Evolutionary conservation across 306 rosid species (phyloP), one percentile per base, ranked within the genome.

Genomic region (Sechiopsis laciniata): DNA sequence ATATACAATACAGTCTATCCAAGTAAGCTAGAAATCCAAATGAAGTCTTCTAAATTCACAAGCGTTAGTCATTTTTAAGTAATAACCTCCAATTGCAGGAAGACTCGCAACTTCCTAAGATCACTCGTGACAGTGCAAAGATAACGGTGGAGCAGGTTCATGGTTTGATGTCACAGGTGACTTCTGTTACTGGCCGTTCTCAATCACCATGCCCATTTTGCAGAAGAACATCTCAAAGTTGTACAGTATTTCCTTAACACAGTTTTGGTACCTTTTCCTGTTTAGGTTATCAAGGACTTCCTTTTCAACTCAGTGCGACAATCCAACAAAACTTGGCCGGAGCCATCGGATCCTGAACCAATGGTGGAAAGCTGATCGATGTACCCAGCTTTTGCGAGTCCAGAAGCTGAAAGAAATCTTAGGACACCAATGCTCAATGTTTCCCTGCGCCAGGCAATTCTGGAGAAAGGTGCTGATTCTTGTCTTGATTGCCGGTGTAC

Each of bases 121-220:
- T 95, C 72, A 88, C 88, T 71, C 97, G 96, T 4, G 97, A 91
- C 78, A 88, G 99, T 80, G 87, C 96, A 48, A 95, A 89, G 84
- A 95, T 95, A 83, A 87, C 99, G 0, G 99, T 89, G 74, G 99
- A 95, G 84, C 99, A 95, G 79, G 95, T 91, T 74, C 97, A 91
- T 71, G 96, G 97, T 76, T 82, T 91, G 51, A 91, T 95, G 97
- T 95, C 99, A 69, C 97, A 88, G 99, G 99, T 95, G 69, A 79
- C 72, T 67, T 3, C 55, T 11, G 53, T 22, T 20, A 62, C 51
- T 15, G 2, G 21, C 20, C 1, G n/a, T 5, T 37, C 22, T 48
- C 61, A 46, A 20, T 14, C 11, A 5, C 9, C 35, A 42, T 32
- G 20, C 9, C 16, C 55, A 55, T 79, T 65, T 46, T 70, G 71